These are phyloP conservation scores for Epicoccum sorghinum DNA, from an alignment of 2,329 filamentous ascomycete species.

Conservation along the genomic window DNA sequence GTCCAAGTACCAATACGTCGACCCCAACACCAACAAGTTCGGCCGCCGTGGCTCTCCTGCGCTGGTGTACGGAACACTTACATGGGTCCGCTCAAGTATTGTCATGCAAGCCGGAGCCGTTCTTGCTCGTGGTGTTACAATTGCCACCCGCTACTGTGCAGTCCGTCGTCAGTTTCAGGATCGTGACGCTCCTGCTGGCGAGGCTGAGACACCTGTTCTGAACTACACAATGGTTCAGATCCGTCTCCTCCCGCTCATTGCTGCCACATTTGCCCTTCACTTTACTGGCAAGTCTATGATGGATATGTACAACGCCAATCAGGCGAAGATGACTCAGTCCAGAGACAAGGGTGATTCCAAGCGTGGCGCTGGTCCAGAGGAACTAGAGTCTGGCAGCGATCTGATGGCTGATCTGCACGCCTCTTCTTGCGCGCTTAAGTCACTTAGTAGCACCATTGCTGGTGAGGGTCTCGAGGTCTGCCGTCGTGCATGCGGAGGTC, in stretches of 20 bases:
- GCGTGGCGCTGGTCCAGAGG: conserved; percentile 70
- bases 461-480: conserved; percentile 77
- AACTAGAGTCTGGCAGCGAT: conserved; percentile 69
- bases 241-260: conserved; percentile 72
- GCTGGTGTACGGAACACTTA: conserved; percentile 76
- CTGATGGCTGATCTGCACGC: conserved; percentile 76
- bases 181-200: conserved; percentile 65
- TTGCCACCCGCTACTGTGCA: conserved; percentile 75
- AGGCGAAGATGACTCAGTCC: conserved; percentile 65
- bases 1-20: conserved; percentile 70
- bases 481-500: conserved; percentile 76
- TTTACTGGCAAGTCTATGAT: conserved; percentile 82
- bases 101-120: conserved; percentile 75
- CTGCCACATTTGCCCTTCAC: conserved; percentile 77
- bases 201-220: conserved; percentile 74
- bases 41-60: conserved; percentile 69
- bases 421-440: conserved; percentile 77
- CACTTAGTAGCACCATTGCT: conserved; percentile 72
- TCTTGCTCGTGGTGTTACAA: conserved; percentile 76
- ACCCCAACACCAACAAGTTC: conserved; percentile 72
- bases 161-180: conserved; percentile 81
- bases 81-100: conserved; percentile 75
- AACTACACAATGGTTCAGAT: conserved; percentile 85
- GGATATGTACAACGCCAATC: conserved; percentile 72
- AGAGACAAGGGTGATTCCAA: conserved; percentile 28